Base-by-base conservation (phyloP, 129 eudicot genomes). In the Artemisia tridentata region DNA sequence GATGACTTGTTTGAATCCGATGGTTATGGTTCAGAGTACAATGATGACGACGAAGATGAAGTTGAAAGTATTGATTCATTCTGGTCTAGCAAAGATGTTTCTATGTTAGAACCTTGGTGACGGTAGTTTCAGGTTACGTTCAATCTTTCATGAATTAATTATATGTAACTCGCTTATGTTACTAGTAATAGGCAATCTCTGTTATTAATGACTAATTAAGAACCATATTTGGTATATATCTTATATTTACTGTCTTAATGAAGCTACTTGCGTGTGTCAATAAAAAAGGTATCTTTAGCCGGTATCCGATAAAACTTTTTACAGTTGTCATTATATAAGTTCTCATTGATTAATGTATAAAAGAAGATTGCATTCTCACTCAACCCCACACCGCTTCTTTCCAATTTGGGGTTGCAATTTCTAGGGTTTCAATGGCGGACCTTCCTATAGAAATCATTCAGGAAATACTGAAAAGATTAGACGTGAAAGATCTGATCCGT, bases 51-150 rank as follows among this genome's bases (percentile, higher is more conserved):
- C 20, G 82, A 69, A 15, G 88, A 80, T 16, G 88, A 80, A 67
- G 88, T 67, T 67, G 90, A 51, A 31, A 51, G 16, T 41, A 52
- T 64, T 14, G 69, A 57, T 45, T 56, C 81, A 15, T 50, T 88
- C 41, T 92, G 97, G 97, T 86, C 78, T 34, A 70, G 83, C 15
- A 68, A 81, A 38, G 76, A 60, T 7, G 63, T 52, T 65, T 63
- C 47, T 71, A 55, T 17, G 80, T 64, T 76, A 67, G 88, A 75
- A 55, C 93, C 88, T 31, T 91, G 97, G 97, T 91, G 84, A 82
- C 72, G 63, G 50, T 20, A 25, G 46, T 45, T 31, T 29, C 47
- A 53, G 47, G 51, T 27, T 6, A 27, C 46, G 59, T 45, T 46
- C 19, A 63, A 14, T 34, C 2, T 10, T 13, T 67, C 31, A 21